Evolutionary conservation across 768 basidiomycete species (phyloP).

Genomic region (Trametes punicea): DNA sequence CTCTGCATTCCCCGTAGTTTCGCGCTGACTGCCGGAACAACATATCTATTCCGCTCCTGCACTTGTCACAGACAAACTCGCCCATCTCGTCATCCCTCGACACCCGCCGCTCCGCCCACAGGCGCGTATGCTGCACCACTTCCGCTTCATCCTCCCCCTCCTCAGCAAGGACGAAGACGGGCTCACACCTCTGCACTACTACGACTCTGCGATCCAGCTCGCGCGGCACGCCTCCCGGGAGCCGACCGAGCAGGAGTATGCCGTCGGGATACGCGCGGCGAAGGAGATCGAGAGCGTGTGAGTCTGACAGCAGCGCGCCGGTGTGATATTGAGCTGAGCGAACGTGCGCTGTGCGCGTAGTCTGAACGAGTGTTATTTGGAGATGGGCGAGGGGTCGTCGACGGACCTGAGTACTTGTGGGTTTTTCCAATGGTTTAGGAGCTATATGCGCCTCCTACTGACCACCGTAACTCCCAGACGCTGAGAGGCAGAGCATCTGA

Average conservation of each 20-base stretch:
- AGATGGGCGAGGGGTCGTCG: conserved; percentile 58
- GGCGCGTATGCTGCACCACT: conserved; percentile 75
- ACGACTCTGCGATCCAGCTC: conserved; percentile 73
- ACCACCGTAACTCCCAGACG: not conserved
- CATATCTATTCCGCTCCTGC: not conserved
- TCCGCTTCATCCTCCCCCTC: conserved; percentile 70
- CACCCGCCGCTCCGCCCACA: conserved; percentile 70
- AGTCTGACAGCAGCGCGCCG: conserved; percentile 22
- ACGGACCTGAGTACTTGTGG: conserved; percentile 36
- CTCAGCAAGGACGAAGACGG: conserved; percentile 55
- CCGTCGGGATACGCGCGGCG: conserved; percentile 58
- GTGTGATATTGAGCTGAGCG: not conserved
- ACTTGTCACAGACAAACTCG: conserved; percentile 51
- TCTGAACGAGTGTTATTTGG: conserved; percentile 59
- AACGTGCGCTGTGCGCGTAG: conserved; percentile 38
- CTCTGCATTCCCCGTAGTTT: not conserved
- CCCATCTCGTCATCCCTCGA: conserved; percentile 69
- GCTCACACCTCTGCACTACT: conserved; percentile 69
- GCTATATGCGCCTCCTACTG: too few relatives aligned
- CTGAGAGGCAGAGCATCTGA: not conserved
- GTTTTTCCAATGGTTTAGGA: not conserved
- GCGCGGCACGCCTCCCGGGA: conserved; percentile 59
- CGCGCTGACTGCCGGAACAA: too few relatives aligned
- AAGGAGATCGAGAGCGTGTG: conserved; percentile 61
- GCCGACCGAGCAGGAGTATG: conserved; percentile 66